Conservation (phyloP, 805 yeast genomes). For the Yarrowia sp. region DNA sequence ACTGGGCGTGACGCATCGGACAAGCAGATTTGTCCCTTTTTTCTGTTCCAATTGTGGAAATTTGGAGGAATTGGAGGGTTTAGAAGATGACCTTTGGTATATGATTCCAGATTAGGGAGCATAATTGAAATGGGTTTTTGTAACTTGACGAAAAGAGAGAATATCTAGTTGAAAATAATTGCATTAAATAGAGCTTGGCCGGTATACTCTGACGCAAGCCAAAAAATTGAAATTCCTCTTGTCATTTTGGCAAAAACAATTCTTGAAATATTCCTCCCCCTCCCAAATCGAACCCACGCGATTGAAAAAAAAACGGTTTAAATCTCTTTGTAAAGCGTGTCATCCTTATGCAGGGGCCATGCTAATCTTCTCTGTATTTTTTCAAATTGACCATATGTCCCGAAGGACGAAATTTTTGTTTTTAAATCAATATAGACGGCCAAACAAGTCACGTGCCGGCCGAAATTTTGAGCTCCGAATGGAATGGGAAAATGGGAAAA, state of each 20-base stretch:
- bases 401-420: slow-evolving; percentile 47
- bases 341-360: slow-evolving; percentile 99
- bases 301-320: slow-evolving; percentile 65
- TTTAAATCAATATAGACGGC: not conserved
- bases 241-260: no score
- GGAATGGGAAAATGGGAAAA: not conserved
- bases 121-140: no score
- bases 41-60: no score
- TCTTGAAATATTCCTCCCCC: no score
- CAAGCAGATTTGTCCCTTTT: not conserved
- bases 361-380: slow-evolving; percentile 99
- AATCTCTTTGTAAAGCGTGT: slow-evolving; percentile 99
- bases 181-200: no score
- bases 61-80: no score
- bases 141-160: no score
- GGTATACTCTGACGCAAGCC: no score
- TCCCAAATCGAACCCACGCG: slow-evolving; percentile 3
- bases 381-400: slow-evolving; percentile 99
- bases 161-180: no score
- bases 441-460: slow-evolving; percentile 3
- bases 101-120: no score
- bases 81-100: no score
- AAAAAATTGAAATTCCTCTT: not conserved
- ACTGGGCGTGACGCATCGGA: not conserved
- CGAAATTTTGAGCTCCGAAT: no score